phyloP scores from a whole-genome alignment of 2,329 filamentous ascomycete species.

The Trichothecium roseum region DNA sequence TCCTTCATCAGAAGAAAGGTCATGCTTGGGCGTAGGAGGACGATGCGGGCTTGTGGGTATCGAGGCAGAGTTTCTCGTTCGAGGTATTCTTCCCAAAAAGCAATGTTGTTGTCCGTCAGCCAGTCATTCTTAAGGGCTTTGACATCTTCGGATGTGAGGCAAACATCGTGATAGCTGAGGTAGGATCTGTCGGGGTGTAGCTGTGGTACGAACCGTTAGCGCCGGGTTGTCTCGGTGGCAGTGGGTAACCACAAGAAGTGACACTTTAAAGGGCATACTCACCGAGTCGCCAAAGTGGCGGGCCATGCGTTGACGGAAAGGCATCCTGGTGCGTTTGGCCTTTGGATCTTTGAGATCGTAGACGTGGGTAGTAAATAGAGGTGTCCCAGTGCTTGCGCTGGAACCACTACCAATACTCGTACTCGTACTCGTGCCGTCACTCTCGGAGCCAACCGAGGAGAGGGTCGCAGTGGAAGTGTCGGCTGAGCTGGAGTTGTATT shows the following conservation, averaged over 20 bases:
- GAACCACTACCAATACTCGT: neutral
- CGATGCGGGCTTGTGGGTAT: constrained; percentile 75
- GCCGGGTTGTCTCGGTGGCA: constrained; percentile 5
- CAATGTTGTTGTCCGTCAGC: constrained; percentile 95
- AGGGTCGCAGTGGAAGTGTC: too few species aligned
- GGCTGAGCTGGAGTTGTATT: constrained; percentile 5
- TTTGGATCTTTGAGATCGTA: neutral
- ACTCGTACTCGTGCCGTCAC: neutral
- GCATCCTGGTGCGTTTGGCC: constrained; percentile 16
- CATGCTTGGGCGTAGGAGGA: constrained; percentile 87
- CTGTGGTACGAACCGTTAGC: constrained; percentile 27
- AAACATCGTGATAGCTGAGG: constrained; percentile 31
- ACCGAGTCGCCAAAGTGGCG: constrained; percentile 38
- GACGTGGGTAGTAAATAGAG: neutral
- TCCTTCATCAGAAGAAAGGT: constrained; percentile 81
- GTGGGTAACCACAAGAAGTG: constrained; percentile 4
- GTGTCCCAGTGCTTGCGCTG: neutral
- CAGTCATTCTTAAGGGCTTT: constrained; percentile 84
- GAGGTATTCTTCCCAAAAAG: constrained; percentile 96
- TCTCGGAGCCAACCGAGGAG: neutral
- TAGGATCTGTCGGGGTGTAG: constrained; percentile 26
- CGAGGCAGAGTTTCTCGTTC: constrained; percentile 77
- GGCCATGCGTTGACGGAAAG: constrained; percentile 30
- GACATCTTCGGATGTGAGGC: constrained; percentile 75
- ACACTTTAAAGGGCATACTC: constrained; percentile 15